Percentiles rank a stretch among this genome's conserved stretches.
These are phyloP conservation scores for Aspergillus pseudotamarii DNA, from an alignment of 2,329 filamentous ascomycete genomes.

Conservation along the genomic window DNA sequence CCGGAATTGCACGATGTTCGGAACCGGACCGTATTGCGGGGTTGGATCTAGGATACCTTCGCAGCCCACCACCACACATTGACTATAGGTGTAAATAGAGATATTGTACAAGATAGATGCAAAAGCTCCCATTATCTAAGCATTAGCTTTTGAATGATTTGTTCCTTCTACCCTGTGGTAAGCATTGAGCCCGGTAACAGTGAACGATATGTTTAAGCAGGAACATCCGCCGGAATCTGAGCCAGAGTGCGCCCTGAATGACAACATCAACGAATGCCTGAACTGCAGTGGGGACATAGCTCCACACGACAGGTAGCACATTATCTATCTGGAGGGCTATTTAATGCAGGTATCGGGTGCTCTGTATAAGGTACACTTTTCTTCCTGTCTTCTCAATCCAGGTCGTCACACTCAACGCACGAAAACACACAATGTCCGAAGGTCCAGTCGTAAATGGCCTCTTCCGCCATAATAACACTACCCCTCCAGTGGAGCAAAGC, in stretches of 20 bases:
- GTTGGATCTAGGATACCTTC: no score
- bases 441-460: neutral
- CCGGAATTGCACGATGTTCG: neutral
- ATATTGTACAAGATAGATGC: neutral
- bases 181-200: neutral
- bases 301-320: neutral
- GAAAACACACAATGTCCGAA: neutral
- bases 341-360: neutral
- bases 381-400: neutral
- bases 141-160: fast-evolving
- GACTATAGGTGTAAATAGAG: neutral
- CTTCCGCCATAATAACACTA: neutral
- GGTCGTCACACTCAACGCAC: neutral
- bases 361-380: neutral
- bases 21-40: neutral
- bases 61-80: no score
- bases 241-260: neutral
- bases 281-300: neutral
- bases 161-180: neutral
- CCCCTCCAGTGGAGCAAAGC: neutral
- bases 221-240: neutral
- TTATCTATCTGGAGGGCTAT: neutral
- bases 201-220: neutral
- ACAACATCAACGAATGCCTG: neutral
- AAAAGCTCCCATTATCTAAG: neutral